Base-by-base conservation (phyloP, 2,329 filamentous ascomycete species). In the Epichloe brachyelytri region DNA sequence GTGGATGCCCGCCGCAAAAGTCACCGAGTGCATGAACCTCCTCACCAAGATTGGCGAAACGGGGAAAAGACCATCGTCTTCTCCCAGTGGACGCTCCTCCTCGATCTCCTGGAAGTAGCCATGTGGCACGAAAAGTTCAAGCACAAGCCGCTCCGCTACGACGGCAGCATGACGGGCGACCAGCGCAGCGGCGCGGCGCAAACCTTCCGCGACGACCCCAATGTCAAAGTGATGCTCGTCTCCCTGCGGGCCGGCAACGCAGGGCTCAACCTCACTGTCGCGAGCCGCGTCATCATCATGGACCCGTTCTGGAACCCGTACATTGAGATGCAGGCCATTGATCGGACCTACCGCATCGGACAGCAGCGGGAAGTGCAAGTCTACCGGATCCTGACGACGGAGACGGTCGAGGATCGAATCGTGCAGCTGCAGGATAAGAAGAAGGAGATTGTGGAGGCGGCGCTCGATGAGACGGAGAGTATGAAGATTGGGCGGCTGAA, bases 231-330 rank as follows among this genome's bases (percentile, higher is more conserved):
- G 57, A 78, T 96, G 72, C 82, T 95, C 1, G 88, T 89, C 1
- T 90, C 85, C 58, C 72, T 95, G 43, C 79, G 80, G 12, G 89
- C 93, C 3, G 91, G 87, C 65, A 86, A 85, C 53, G 82, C 89
- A 0, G 90, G 90, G 1, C 77, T 96, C 44, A 96, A 96, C 61
- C 75, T 96, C 20, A 87, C 85, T 39, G 80, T 82, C 17, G 90
- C 89, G 0, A 88, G 83, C 1, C 84, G 88, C 56, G 87, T 95
- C 57, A 88, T 96, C 65, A 86, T 95, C 56, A 81, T 95, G 62
- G 89, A 95, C 63, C 89, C 89, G 0, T 95, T 94, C 70, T 95
- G 88, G 88, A 96, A 95, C 56, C 90, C 89, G 0, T 95, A 85
- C 62, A 85, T 94, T 46, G 90, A 95, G 68, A 88, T 89, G 67